Evolutionary conservation across 2,329 filamentous ascomycete genomes (phyloP), one percentile per base, ranked within the genome.

Genomic region (Polychaeton citri): DNA sequence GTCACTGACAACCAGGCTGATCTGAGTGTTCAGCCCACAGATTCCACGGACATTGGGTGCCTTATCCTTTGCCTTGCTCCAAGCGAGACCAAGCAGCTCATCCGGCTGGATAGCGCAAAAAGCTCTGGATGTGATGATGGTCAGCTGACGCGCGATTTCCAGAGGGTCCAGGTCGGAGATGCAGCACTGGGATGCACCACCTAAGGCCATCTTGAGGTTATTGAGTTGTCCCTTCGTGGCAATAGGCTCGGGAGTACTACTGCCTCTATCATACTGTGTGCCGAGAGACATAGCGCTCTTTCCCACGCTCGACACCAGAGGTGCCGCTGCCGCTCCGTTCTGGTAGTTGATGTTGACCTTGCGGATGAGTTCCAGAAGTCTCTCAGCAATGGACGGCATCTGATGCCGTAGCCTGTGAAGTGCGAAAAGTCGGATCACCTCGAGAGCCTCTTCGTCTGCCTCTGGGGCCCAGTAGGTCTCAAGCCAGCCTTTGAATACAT

Each of bases 401-500:
- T 79, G 68, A 2, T 68, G 58, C 34, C 68, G 67, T 6, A 98
- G 68, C 44, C 80, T 80, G 32, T 72, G 71, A 45, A 79, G 74
- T 2, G 88, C 86, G 58, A 98, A 98, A 1, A 74, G 67, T 21
- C 80, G 68, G 43, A 98, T 92, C 33, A 81, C 65, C 1, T 71
- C 66, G 6, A 98, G 66, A 1, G 87, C 85, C 9, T 75, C 71
- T 36, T 74, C 73, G 54, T 98, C 90, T 8, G 78, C 76, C 40
- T 85, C 76, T 43, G 84, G 76, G 33, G 81, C 76, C 88, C 90
- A 98, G 59, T 98, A 86, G 5, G 82, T 90, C 62, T 96, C 90
- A 15, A 98, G 66, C 90, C 90, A 98, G 30, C 83, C 82, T 60
- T 98, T 98, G 69, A 98, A 85, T 38, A 86, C 79, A 55, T 98